phyloP scores from a whole-genome alignment of 345 rosid species.

The Melaleuca alternifolia region DNA sequence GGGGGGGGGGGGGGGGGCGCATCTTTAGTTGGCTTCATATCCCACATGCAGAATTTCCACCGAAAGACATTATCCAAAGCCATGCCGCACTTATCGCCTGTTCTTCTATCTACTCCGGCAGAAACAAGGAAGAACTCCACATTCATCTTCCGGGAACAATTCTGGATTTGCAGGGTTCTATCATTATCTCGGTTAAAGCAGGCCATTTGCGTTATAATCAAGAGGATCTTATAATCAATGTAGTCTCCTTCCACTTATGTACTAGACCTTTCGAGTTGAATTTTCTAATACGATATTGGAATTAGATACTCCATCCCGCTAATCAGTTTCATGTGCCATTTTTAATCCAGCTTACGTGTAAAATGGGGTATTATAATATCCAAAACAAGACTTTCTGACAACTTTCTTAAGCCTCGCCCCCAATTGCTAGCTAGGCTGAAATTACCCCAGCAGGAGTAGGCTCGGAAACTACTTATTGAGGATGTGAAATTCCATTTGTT shows the following conservation, averaged over 20 bases:
- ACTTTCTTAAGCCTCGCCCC: neutral
- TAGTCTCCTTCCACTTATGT: neutral
- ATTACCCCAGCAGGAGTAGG: neutral
- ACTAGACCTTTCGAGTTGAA: neutral
- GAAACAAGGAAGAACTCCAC: neutral
- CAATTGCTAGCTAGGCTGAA: neutral
- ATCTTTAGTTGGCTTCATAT: neutral
- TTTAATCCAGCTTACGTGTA: too few relatives aligned
- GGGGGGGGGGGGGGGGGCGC: too few relatives aligned
- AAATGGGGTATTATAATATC: too few relatives aligned
- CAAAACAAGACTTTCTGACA: too few relatives aligned
- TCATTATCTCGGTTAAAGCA: neutral
- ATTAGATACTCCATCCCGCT: too few relatives aligned
- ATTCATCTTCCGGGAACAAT: neutral
- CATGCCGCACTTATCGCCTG: neutral
- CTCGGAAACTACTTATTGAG: neutral
- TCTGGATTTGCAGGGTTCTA: neutral
- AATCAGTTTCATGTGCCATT: neutral
- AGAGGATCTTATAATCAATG: neutral
- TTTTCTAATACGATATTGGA: neutral
- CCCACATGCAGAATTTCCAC: neutral
- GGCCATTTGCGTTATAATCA: neutral
- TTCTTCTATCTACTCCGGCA: neutral
- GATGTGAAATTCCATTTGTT: neutral
- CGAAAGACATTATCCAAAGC: neutral